phyloP scores from a whole-genome alignment of 306 rosid genomes.

The Neltuma alba region DNA sequence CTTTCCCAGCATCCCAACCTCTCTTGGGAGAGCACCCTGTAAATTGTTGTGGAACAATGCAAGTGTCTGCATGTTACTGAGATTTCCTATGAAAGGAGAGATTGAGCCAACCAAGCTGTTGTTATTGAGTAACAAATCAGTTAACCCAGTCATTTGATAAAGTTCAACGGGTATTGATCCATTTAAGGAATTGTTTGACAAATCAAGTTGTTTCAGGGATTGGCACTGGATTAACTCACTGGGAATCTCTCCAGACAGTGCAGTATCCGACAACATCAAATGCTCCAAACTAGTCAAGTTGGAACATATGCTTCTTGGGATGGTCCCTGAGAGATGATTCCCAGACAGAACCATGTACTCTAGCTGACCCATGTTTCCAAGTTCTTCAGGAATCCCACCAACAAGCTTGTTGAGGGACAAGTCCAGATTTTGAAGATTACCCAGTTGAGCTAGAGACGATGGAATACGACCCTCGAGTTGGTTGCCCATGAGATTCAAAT shows the following conservation, averaged over 20 bases:
- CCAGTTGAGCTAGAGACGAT: constrained; percentile 55
- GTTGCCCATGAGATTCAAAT: constrained; percentile 76
- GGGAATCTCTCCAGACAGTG: constrained; percentile 73
- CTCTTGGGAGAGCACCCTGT: constrained; percentile 70
- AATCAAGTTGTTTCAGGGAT: constrained; percentile 75
- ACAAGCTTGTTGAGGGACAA: constrained; percentile 72
- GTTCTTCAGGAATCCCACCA: constrained; percentile 72
- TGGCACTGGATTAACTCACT: constrained; percentile 63
- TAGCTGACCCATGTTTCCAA: constrained; percentile 68
- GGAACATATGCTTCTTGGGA: constrained; percentile 73
- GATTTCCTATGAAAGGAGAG: constrained; percentile 75
- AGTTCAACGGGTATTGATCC: constrained; percentile 80
- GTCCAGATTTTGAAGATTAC: constrained; percentile 74
- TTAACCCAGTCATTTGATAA: constrained; percentile 54
- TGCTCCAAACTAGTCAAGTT: constrained; percentile 77
- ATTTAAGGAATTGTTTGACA: constrained; percentile 78
- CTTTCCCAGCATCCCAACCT: constrained; percentile 83
- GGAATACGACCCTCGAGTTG: constrained; percentile 75
- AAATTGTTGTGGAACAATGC: constrained; percentile 79
- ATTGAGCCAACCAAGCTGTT: constrained; percentile 81
- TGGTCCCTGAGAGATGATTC: constrained; percentile 65
- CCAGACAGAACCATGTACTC: constrained; percentile 69
- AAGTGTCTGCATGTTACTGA: constrained; percentile 60
- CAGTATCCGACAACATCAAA: constrained; percentile 56
- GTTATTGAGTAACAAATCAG: constrained; percentile 85